Conservation (phyloP, 768 basidiomycete species). For the Lactarius evosmus region DNA sequence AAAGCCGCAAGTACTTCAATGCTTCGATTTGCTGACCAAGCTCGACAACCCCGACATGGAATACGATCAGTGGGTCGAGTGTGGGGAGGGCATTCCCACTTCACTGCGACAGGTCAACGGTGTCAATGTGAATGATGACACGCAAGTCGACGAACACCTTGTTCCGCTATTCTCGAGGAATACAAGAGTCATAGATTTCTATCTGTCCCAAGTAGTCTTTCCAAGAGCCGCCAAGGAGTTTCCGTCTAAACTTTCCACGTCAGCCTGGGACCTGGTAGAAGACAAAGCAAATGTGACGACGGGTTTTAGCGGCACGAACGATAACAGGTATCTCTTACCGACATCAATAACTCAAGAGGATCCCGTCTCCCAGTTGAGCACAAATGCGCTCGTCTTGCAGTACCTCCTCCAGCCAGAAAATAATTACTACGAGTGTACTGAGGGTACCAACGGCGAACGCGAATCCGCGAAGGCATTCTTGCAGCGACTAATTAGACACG, state of each 20-base stretch:
- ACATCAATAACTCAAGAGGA: conserved; percentile 39
- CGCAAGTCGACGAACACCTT: conserved; percentile 33
- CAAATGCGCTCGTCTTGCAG: conserved; percentile 46
- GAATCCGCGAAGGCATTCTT: conserved; percentile 31
- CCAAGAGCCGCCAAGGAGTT: conserved; percentile 51
- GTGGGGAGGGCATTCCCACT: conserved; percentile 31
- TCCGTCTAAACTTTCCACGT: conserved; percentile 44
- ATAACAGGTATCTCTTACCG: conserved; percentile 40
- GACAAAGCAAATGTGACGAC: conserved; percentile 39
- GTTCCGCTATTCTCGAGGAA: conserved; percentile 39
- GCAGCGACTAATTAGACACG: conserved; percentile 35
- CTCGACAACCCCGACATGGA: conserved; percentile 42
- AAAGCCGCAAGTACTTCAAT: conserved; percentile 37
- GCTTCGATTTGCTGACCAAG: conserved; percentile 40
- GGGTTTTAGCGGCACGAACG: conserved; percentile 58
- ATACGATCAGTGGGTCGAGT: conserved; percentile 42
- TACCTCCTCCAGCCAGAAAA: conserved; percentile 44
- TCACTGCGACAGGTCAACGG: conserved; percentile 36
- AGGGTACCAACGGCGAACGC: conserved; percentile 19
- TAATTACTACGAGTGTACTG: conserved; percentile 33
- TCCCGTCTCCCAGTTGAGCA: conserved; percentile 40
- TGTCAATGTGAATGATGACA: conserved; percentile 42
- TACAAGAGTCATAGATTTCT: conserved; percentile 44
- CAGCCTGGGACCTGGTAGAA: conserved; percentile 52
- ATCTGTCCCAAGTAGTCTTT: conserved; percentile 45